Conservation (phyloP, 257 asterid species). For the Scutellaria galericulata region DNA sequence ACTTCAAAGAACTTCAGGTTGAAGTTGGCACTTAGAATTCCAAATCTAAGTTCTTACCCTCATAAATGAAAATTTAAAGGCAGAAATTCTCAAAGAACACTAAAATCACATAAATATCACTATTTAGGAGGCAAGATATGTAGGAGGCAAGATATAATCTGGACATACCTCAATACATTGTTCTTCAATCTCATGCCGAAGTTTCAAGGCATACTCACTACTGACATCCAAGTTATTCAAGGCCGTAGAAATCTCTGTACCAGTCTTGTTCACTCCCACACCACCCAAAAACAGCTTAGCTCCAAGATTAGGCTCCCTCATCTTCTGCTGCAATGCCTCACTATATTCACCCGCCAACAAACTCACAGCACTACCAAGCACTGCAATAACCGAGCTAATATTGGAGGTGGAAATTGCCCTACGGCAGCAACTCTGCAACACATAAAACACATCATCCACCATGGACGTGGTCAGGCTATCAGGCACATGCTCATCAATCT, state of each 20-base stretch:
- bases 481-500: constrained; percentile 84
- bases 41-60: constrained; percentile 1
- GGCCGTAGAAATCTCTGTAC: constrained; percentile 85
- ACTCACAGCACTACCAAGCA: constrained; percentile 85
- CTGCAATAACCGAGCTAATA: constrained; percentile 83
- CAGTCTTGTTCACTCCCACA: constrained; percentile 86
- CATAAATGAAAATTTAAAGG: constrained; percentile 23
- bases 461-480: constrained; percentile 94
- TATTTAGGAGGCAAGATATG: neutral
- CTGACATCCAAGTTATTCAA: constrained; percentile 94
- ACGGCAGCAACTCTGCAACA: constrained; percentile 93
- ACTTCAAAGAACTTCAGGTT: constrained; percentile 19
- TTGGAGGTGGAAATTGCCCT: constrained; percentile 89
- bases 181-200: constrained; percentile 92
- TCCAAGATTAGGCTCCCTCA: constrained; percentile 88
- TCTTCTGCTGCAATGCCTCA: constrained; percentile 92
- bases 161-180: constrained; percentile 77
- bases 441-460: constrained; percentile 98
- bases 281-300: constrained; percentile 91
- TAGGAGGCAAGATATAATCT: neutral
- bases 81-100: neutral
- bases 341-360: constrained; percentile 82
- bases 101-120: neutral
- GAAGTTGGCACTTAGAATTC: neutral
- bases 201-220: constrained; percentile 85